phyloP scores from a whole-genome alignment of 192 early-diverging fungal genomes.

The Phlyctochytrium planicorne region DNA sequence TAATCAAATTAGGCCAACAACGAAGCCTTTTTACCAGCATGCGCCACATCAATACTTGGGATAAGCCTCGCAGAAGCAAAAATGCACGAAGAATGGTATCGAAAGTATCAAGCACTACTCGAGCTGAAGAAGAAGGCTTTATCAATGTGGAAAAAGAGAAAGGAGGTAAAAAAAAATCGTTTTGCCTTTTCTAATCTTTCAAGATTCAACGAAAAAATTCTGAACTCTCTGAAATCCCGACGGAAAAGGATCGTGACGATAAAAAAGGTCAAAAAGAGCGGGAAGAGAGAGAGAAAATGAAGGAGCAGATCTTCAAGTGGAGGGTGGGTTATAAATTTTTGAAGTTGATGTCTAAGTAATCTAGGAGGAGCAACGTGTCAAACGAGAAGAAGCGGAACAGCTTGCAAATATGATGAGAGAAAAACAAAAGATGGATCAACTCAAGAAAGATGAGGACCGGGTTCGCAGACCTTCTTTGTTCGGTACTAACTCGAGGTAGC shows the following conservation, averaged over 20 bases:
- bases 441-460: constrained; percentile 9
- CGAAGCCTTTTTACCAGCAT: constrained; percentile 10
- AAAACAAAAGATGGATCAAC: constrained; percentile 3
- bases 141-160: constrained; percentile 16
- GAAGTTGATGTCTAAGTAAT: not conserved
- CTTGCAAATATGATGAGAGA: constrained; percentile 2
- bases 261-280: not conserved
- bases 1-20: constrained; percentile 14
- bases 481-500: not conserved
- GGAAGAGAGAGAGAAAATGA: constrained; percentile 2
- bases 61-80: constrained; percentile 16
- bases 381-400: not conserved
- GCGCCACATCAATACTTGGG: constrained; percentile 20
- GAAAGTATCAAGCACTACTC: constrained; percentile 11
- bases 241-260: not conserved
- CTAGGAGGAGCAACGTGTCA: not conserved
- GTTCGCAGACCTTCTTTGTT: not conserved
- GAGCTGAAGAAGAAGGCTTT: constrained; percentile 23
- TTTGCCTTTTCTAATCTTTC: not conserved
- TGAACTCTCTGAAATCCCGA: not conserved
- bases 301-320: constrained; percentile 10
- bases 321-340: constrained; percentile 6
- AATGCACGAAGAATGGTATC: constrained; percentile 26
- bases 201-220: not conserved
- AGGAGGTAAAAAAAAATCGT: not conserved